Evolutionary conservation across 495 filamentous ascomycete species (phyloP).

Genomic region (Lentithecium fluviatile): DNA sequence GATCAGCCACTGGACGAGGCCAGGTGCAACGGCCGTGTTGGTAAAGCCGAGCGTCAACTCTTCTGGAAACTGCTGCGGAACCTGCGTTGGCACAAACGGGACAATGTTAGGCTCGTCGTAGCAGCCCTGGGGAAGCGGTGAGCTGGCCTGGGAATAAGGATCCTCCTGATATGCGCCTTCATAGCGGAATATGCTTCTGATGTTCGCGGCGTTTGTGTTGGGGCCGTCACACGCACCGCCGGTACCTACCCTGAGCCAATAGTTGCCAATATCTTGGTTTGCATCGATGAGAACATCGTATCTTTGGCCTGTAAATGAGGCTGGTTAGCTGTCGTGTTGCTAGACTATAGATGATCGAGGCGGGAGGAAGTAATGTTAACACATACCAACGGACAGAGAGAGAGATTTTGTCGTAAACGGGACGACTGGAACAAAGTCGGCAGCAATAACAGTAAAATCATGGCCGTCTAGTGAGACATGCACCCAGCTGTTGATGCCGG

Average conservation of each 20-base stretch:
- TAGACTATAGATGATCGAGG: not conserved
- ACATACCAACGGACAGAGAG: conserved; percentile 38
- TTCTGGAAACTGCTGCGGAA: conserved; percentile 22
- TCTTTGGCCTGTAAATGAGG: conserved; percentile 37
- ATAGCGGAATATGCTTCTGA: conserved; percentile 41
- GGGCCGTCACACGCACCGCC: conserved; percentile 36
- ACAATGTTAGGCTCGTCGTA: conserved; percentile 36
- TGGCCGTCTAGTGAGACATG: conserved; percentile 39
- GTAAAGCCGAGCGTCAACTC: conserved; percentile 25
- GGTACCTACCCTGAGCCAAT: conserved; percentile 42
- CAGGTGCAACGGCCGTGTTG: conserved; percentile 12
- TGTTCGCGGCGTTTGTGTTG: conserved; percentile 35
- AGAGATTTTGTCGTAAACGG: conserved; percentile 37
- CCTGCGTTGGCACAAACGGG: conserved; percentile 36
- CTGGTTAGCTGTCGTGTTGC: not conserved
- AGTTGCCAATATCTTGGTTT: conserved; percentile 39
- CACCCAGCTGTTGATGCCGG: conserved; percentile 34
- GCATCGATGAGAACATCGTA: conserved; percentile 46
- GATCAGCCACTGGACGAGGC: conserved; percentile 41
- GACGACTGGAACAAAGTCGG: conserved; percentile 44
- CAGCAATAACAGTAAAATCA: conserved; percentile 39
- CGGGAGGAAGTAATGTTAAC: not conserved
- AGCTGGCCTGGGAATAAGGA: conserved; percentile 28
- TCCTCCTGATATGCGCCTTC: conserved; percentile 27
- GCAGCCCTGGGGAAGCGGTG: conserved; percentile 32